Evolutionary conservation across 495 filamentous ascomycete genomes (phyloP).

Genomic region (Aspergillus affinis): DNA sequence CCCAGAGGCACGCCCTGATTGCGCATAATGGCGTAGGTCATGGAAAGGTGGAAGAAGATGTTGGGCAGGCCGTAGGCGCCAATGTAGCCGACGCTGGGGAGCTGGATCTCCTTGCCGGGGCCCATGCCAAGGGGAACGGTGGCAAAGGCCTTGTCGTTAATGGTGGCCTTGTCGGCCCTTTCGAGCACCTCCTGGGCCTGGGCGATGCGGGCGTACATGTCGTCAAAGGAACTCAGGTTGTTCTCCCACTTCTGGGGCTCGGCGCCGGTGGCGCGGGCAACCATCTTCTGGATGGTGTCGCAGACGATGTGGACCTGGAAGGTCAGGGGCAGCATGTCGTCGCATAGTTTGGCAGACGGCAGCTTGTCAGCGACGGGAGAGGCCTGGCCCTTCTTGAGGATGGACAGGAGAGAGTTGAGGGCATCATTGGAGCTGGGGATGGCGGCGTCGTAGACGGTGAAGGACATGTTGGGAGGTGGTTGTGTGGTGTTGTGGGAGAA

Average conservation of each 20-base stretch:
- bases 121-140: conserved; percentile 29
- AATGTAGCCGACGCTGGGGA: conserved; percentile 32
- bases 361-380: no score
- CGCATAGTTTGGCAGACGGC: no score
- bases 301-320: conserved; percentile 45
- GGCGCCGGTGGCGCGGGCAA: conserved; percentile 28
- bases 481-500: no score
- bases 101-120: conserved; percentile 15
- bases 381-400: no score
- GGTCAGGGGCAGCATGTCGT: conserved; percentile 49
- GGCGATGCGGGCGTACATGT: conserved; percentile 40
- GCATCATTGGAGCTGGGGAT: no score
- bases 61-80: conserved; percentile 48
- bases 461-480: no score
- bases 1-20: conserved; percentile 56
- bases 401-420: no score
- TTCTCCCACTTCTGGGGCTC: conserved; percentile 29
- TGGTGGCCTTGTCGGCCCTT: conserved; percentile 30
- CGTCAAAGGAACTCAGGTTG: conserved; percentile 38
- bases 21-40: conserved; percentile 56
- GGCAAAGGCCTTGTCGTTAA: conserved; percentile 35
- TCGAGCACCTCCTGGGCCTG: conserved; percentile 40
- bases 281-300: conserved; percentile 25
- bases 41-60: conserved; percentile 58
- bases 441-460: no score